These are phyloP conservation scores for Saccharomyces kudriavzevii DNA, from an alignment of 805 yeast genomes.

Conservation along the genomic window DNA sequence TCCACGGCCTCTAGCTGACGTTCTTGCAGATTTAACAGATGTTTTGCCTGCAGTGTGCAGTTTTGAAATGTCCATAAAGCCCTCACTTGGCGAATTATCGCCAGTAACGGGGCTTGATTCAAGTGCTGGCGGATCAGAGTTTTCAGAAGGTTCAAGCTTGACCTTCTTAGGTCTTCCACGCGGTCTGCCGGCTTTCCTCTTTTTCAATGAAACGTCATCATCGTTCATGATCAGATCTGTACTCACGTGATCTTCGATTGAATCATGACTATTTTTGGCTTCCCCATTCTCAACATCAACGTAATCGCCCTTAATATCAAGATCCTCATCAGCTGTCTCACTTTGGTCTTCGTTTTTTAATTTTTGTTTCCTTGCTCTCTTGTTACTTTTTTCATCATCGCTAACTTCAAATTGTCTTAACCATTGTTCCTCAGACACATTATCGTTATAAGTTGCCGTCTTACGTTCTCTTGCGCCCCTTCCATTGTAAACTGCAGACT, in stretches of 20 bases:
- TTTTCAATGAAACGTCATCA: conserved; percentile 8
- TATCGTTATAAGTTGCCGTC: conserved; percentile 53
- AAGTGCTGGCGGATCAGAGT: not conserved
- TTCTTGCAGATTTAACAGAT: conserved; percentile 20
- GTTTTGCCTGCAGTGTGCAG: conserved; percentile 21
- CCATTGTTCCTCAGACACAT: conserved; percentile 73
- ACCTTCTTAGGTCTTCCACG: conserved; percentile 15
- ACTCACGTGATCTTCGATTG: conserved; percentile 2
- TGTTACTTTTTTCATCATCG: conserved; percentile 59
- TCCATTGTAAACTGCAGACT: conserved; percentile 24
- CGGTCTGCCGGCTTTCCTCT: conserved; percentile 18
- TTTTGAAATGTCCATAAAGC: not conserved
- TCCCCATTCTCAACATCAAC: conserved; percentile 5
- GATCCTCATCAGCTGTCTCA: conserved; percentile 33
- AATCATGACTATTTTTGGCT: conserved; percentile 1
- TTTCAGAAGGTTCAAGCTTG: conserved; percentile 13
- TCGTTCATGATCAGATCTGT: conserved; percentile 7
- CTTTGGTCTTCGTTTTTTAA: conserved; percentile 8
- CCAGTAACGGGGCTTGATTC: conserved; percentile 1
- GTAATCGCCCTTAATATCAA: conserved; percentile 15
- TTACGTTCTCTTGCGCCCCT: conserved; percentile 64
- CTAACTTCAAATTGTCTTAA: conserved; percentile 49
- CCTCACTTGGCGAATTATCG: conserved; percentile 2
- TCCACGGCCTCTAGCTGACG: conserved; percentile 12
- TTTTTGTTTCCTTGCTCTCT: conserved; percentile 16